phyloP scores from a whole-genome alignment of 2,329 filamentous ascomycete genomes.

The Cladosporium sp. region DNA sequence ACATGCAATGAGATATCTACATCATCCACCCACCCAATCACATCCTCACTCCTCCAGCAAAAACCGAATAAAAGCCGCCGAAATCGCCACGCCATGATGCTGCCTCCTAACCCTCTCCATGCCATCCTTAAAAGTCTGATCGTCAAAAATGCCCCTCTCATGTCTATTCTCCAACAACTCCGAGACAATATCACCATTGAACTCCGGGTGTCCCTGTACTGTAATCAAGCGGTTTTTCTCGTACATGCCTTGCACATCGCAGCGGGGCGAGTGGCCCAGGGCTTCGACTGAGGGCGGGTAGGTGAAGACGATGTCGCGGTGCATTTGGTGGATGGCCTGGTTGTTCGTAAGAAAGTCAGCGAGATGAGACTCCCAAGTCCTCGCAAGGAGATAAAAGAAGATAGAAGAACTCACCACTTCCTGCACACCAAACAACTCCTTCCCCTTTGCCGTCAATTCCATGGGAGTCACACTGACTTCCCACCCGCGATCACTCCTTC shows the following conservation, averaged over 20 bases:
- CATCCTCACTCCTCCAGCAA: slow-evolving; percentile 53
- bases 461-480: slow-evolving; percentile 72
- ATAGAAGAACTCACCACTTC: slow-evolving; percentile 52
- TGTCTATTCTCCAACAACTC: slow-evolving; percentile 64
- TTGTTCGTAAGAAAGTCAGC: slow-evolving; percentile 30
- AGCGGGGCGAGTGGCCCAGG: slow-evolving; percentile 62
- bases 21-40: too few species aligned
- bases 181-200: slow-evolving; percentile 64
- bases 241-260: slow-evolving; percentile 78
- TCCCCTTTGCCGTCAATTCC: slow-evolving; percentile 63
- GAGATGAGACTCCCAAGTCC: background rate
- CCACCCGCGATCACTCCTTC: slow-evolving; percentile 66
- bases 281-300: slow-evolving; percentile 58
- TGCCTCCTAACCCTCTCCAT: slow-evolving; percentile 59
- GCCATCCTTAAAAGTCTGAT: slow-evolving; percentile 64
- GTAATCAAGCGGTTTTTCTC: slow-evolving; percentile 61
- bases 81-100: slow-evolving; percentile 77
- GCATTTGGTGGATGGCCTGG: slow-evolving; percentile 81
- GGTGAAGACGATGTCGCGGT: slow-evolving; percentile 67
- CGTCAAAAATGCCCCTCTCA: slow-evolving; percentile 61
- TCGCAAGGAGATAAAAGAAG: too few species aligned
- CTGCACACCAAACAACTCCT: slow-evolving; percentile 64
- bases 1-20: too few species aligned
- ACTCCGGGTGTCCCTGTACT: slow-evolving; percentile 85
- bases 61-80: slow-evolving; percentile 71